Percentiles rank a stretch among this genome's conserved stretches.
These are phyloP conservation scores for Cyclospora cayetanensis DNA, from an alignment of 169 alveolate genomes.

Conservation along the genomic window DNA sequence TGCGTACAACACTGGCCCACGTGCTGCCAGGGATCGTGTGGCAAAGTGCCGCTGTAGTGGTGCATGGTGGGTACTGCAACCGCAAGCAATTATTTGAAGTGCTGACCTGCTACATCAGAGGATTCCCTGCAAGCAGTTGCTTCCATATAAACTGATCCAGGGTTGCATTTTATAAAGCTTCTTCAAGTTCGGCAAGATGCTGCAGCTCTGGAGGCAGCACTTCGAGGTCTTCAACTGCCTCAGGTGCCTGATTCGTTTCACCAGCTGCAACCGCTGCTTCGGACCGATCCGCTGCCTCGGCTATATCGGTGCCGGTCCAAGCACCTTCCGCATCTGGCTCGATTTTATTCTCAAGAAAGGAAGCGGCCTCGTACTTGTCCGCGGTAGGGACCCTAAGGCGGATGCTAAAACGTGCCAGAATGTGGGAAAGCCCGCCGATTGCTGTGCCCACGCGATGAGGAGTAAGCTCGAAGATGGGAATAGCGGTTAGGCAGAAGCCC, in stretches of 20 bases:
- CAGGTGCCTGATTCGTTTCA: neutral
- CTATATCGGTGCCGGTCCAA: neutral
- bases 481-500: slow-evolving; percentile 73
- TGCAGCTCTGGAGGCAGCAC: slow-evolving; percentile 66
- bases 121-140: no score
- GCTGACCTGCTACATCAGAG: no score
- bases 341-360: neutral
- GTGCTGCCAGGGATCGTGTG: no score
- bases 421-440: slow-evolving; percentile 77
- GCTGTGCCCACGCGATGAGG: slow-evolving; percentile 75
- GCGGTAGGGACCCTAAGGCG: slow-evolving; percentile 74
- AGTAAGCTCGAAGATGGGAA: slow-evolving; percentile 78
- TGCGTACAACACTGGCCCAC: no score
- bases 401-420: slow-evolving; percentile 77
- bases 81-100: no score
- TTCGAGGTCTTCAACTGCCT: neutral
- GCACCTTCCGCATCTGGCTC: neutral
- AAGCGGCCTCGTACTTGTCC: slow-evolving; percentile 29
- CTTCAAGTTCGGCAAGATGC: slow-evolving; percentile 64
- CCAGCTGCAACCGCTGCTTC: neutral
- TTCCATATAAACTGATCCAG: no score
- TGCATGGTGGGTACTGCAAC: no score
- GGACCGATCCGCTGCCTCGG: neutral
- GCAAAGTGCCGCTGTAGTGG: no score
- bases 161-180: neutral